A percentile compares a stretch with the other conserved stretches of the same genome.
phyloP scores from a whole-genome alignment of 2,329 filamentous ascomycete species.

The Microdochium nivale region DNA sequence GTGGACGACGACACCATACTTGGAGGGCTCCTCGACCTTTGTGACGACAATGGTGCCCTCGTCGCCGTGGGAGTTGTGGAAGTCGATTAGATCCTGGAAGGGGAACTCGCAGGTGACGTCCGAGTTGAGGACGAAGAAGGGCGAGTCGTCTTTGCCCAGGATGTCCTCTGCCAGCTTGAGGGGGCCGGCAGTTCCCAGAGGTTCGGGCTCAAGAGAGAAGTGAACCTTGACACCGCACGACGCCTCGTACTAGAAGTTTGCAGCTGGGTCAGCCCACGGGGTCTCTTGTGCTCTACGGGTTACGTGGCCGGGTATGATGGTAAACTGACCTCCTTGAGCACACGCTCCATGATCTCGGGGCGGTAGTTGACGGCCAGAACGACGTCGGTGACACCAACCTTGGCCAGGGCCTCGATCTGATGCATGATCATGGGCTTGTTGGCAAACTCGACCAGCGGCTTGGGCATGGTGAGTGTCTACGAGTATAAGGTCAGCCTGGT shows the following conservation, averaged over 20 bases:
- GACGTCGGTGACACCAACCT: constrained; percentile 92
- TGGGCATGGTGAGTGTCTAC: constrained; percentile 91
- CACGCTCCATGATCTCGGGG: constrained; percentile 93
- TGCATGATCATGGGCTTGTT: constrained; percentile 99
- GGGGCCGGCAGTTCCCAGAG: constrained; percentile 88
- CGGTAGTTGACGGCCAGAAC: constrained; percentile 98
- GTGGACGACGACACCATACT: constrained; percentile 98
- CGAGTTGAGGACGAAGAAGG: constrained; percentile 98
- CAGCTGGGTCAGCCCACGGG: neutral
- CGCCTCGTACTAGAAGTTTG: constrained; percentile 62
- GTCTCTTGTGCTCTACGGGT: constrained; percentile 5
- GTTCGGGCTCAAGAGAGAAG: constrained; percentile 94
- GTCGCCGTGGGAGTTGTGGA: constrained; percentile 87
- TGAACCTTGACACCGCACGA: constrained; percentile 91
- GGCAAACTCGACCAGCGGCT: constrained; percentile 94
- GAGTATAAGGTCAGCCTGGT: constrained; percentile 12
- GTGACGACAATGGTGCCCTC: constrained; percentile 98
- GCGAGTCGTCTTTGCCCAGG: constrained; percentile 83
- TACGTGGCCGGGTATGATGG: constrained; percentile 3
- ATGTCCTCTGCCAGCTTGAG: constrained; percentile 92
- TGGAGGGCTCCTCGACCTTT: constrained; percentile 97
- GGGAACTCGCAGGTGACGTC: constrained; percentile 98
- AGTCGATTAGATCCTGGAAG: constrained; percentile 79
- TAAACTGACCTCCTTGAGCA: constrained; percentile 72
- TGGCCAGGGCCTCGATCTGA: constrained; percentile 90